A percentile compares a stretch with the other conserved stretches of the same genome.
These are phyloP conservation scores for Xylaria sp. DNA, from an alignment of 2,329 filamentous ascomycete genomes.

Conservation along the genomic window DNA sequence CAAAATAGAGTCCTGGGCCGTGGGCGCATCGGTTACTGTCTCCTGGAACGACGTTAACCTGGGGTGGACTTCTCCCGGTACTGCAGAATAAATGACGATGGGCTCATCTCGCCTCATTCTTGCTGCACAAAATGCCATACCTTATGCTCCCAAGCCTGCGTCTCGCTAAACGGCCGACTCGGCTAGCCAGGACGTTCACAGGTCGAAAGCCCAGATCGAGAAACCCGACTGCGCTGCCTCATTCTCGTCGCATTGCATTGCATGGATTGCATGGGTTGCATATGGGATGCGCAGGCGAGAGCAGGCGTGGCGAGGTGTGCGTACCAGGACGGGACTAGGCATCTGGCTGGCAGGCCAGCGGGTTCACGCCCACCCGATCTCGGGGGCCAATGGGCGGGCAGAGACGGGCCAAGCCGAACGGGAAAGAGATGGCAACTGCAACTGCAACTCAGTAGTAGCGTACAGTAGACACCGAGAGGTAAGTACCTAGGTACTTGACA, in stretches of 20 bases:
- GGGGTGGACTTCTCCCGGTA: slow-evolving; percentile 9
- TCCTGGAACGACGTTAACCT: slow-evolving; percentile 19
- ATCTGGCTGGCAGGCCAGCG: slow-evolving; percentile 12
- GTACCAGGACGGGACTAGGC: slow-evolving; percentile 1
- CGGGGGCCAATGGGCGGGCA: background rate
- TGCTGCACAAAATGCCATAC: slow-evolving; percentile 1
- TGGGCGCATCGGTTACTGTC: slow-evolving; percentile 16
- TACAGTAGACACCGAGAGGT: background rate
- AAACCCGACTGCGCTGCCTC: background rate
- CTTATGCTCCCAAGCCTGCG: background rate
- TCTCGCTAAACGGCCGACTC: slow-evolving; percentile 11
- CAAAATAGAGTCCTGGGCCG: slow-evolving; percentile 20
- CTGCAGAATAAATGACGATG: slow-evolving; percentile 7
- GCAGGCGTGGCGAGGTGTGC: background rate
- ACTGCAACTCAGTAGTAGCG: too few species aligned
- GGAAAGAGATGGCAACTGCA: too few species aligned
- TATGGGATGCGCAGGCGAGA: slow-evolving; percentile 8
- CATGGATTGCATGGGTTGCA: too few species aligned
- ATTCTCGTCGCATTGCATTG: slow-evolving; percentile 22
- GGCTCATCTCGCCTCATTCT: slow-evolving; percentile 13
- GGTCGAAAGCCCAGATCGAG: slow-evolving; percentile 3
- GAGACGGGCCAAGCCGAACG: too few species aligned
- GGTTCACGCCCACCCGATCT: slow-evolving; percentile 10
- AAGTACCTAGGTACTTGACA: background rate
- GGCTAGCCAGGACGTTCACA: background rate